These are phyloP conservation scores for Pterocarpus santalinus DNA, from an alignment of 306 rosid species.

Conservation along the genomic window DNA sequence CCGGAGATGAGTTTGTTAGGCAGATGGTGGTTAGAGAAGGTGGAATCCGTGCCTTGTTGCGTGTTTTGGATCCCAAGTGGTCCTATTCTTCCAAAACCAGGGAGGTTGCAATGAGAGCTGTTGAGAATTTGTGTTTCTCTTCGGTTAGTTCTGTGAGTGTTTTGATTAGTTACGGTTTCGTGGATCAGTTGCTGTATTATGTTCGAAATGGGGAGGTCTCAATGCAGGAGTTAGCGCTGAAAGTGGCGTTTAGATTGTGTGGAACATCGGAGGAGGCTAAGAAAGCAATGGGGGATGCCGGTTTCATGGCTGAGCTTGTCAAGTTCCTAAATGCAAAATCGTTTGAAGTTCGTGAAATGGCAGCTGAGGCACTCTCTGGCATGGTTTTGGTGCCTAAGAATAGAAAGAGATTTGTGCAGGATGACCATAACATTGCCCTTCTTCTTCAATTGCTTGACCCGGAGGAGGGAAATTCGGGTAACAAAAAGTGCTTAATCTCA, in stretches of 20 bases:
- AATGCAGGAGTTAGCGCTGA: constrained; percentile 74
- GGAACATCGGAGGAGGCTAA: constrained; percentile 80
- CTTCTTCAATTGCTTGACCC: constrained; percentile 78
- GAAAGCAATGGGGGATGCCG: constrained; percentile 80
- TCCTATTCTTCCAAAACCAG: constrained; percentile 62
- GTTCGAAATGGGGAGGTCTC: constrained; percentile 80
- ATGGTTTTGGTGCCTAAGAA: constrained; percentile 77
- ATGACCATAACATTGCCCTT: constrained; percentile 73
- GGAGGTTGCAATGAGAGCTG: constrained; percentile 72
- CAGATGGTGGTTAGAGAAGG: constrained; percentile 73
- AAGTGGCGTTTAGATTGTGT: constrained; percentile 69
- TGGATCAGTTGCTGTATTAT: constrained; percentile 68
- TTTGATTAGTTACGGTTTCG: constrained; percentile 71
- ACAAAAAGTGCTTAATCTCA: constrained; percentile 70
- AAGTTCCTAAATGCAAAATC: constrained; percentile 82
- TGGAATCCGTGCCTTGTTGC: constrained; percentile 67
- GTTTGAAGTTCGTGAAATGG: constrained; percentile 84
- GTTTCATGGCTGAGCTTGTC: constrained; percentile 82
- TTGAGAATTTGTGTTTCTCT: constrained; percentile 73
- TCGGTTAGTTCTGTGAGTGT: constrained; percentile 55
- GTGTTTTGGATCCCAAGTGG: constrained; percentile 68
- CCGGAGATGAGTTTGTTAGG: constrained; percentile 66
- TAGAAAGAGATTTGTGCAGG: constrained; percentile 80
- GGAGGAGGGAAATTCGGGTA: constrained; percentile 74
- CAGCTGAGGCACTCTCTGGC: constrained; percentile 76